Evolutionary conservation across 495 filamentous ascomycete genomes (phyloP), one percentile per base, ranked within the genome.

Genomic region (Parathielavia appendiculata): DNA sequence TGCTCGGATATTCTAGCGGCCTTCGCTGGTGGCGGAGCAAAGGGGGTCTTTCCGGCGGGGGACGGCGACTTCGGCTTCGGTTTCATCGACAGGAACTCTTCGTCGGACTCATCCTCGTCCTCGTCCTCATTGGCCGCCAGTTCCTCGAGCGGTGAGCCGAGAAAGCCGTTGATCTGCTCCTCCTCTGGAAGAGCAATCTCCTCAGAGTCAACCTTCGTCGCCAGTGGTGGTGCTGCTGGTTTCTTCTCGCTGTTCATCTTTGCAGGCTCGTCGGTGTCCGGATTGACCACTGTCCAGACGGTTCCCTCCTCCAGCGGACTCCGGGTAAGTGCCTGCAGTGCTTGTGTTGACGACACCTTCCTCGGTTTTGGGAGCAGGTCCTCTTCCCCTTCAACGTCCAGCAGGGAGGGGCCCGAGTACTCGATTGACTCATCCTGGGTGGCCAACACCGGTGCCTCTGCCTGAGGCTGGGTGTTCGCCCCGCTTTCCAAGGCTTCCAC

Each of bases 341-440:
- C 69, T 54, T 78, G 75, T 52, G 76, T 77, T 2, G 76, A 76
- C 9, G 75, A 75, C 30, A 77, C 69, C 59, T 77, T 78, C 57
- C 71, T 76, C 0, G 74, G 73, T 53, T 63, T 62, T 11, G 75
- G 75, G 20, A 73, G 65, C 39, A 58, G 69, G 50, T 74, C 73
- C 51, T 74, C 73, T 51, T 77, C 62, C 43, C 74, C 62, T 50
- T 69, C 69, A 19, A 71, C 62, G 16, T 75, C 72, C 30, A 67
- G 63, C 23, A 66, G 51, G 26, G 62, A 73, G 5, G 56, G 63
- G 17, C 59, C 58, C 14, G 38, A 55, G 46, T 62, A 66, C 43
- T 41, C 60, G 6, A 56, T 51, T 63, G 67, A 60, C 58, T 69
- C 63, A 59, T 68, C 58, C n/a, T 66, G 62, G 17, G 44, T 34